Conservation (phyloP, 1,284 basidiomycete species). For the Boletus sp. region DNA sequence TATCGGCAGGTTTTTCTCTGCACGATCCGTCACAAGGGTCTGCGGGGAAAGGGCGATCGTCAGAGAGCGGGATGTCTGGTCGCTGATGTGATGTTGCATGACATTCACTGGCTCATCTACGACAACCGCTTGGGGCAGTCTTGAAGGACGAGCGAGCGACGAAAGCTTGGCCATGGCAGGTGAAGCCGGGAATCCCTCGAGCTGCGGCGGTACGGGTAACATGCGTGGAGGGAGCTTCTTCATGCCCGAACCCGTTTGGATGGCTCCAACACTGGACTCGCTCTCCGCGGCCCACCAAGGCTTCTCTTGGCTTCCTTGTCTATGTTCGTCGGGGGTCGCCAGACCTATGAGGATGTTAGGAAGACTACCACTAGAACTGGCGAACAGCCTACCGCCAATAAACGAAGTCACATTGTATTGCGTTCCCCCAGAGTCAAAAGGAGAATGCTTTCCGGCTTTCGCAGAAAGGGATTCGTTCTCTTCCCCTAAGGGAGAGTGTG, state of each 20-base stretch:
- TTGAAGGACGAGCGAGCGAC: background rate
- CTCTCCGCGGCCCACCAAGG: slow-evolving; percentile 4
- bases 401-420: slow-evolving; percentile 76
- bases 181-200: background rate
- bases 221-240: background rate
- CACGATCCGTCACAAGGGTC: background rate
- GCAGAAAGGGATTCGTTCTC: slow-evolving; percentile 30
- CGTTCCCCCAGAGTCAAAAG: slow-evolving; percentile 47
- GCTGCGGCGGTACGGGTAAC: background rate
- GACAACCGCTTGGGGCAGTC: slow-evolving; percentile 1
- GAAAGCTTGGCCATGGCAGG: slow-evolving; percentile 2
- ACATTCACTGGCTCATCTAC: background rate
- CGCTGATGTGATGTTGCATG: background rate
- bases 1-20: slow-evolving; percentile 13
- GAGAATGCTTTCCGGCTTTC: slow-evolving; percentile 19
- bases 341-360: slow-evolving; percentile 30
- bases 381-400: slow-evolving; percentile 54
- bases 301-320: slow-evolving; percentile 4
- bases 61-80: slow-evolving; percentile 3
- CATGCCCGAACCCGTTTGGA: background rate
- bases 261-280: background rate
- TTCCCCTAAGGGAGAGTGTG: slow-evolving; percentile 33
- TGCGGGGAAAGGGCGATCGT: background rate
- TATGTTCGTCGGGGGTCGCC: slow-evolving; percentile 23
- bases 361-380: background rate